These are phyloP conservation scores for Rheum nobile DNA, from an alignment of 148 eudicot genomes.

Conservation along the genomic window DNA sequence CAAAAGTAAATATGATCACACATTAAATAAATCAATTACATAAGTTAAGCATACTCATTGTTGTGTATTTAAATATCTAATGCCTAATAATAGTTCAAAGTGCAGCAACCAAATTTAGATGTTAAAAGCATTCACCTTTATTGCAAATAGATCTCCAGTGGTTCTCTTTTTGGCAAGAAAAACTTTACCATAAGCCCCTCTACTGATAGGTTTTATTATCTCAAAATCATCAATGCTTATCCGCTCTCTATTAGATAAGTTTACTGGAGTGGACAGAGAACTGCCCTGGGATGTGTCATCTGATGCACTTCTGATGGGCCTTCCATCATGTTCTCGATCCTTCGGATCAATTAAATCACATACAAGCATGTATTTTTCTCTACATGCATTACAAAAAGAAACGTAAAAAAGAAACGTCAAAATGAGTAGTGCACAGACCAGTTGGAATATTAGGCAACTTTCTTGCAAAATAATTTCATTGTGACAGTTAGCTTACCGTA, in stretches of 20 bases:
- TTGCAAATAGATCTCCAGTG: constrained; percentile 71
- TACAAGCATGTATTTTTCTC: constrained; percentile 44
- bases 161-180: constrained; percentile 60
- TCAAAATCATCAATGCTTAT: constrained; percentile 69
- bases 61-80: background rate
- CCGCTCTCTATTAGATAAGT: constrained; percentile 41
- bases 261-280: constrained; percentile 35
- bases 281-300: constrained; percentile 49
- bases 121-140: constrained; percentile 31
- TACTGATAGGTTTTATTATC: constrained; percentile 65
- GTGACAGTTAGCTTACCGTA: constrained; percentile 24
- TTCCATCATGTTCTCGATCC: constrained; percentile 16
- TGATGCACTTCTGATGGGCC: constrained; percentile 17
- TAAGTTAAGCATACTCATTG: background rate
- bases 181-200: constrained; percentile 66
- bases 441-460: background rate
- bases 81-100: background rate
- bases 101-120: background rate
- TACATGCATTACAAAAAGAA: constrained; percentile 17
- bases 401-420: background rate
- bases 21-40: background rate
- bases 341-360: constrained; percentile 31
- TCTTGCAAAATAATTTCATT: background rate
- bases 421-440: background rate
- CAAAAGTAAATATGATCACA: constrained; percentile 15